Conservation (phyloP, 2,329 filamentous ascomycete genomes). For the Thermochaetoides dissita region DNA sequence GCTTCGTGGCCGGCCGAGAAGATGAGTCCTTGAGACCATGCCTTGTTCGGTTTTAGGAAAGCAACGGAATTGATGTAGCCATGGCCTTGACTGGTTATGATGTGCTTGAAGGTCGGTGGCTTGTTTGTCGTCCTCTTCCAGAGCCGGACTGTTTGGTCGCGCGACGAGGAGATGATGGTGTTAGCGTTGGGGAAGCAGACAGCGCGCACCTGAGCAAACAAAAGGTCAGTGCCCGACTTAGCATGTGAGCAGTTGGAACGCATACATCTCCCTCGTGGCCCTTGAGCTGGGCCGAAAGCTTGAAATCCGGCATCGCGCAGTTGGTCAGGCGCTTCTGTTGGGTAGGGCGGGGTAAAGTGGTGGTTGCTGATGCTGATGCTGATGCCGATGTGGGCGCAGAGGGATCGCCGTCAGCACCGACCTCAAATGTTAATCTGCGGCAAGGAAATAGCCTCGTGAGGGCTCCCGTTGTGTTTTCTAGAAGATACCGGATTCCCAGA, state of each 20-base stretch:
- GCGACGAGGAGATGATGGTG: constrained; percentile 68
- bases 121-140: constrained; percentile 53
- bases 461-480: too few relatives aligned
- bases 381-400: neutral
- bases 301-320: constrained; percentile 61
- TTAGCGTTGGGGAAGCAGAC: constrained; percentile 64
- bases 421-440: too few relatives aligned
- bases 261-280: constrained; percentile 88
- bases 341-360: constrained; percentile 1
- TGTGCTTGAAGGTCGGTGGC: constrained; percentile 60
- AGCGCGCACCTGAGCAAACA: constrained; percentile 57
- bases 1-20: constrained; percentile 83
- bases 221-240: constrained; percentile 9
- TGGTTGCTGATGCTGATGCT: neutral
- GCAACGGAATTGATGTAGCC: constrained; percentile 80
- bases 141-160: constrained; percentile 77
- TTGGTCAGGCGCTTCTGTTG: neutral
- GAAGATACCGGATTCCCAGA: too few relatives aligned
- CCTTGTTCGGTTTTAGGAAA: constrained; percentile 54
- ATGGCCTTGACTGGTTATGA: constrained; percentile 65
- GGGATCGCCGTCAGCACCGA: neutral
- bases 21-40: constrained; percentile 65
- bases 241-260: neutral
- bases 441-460: too few relatives aligned
- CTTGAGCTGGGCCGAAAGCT: constrained; percentile 76